Conservation (phyloP, 2,329 filamentous ascomycete species). For the Fusarium poae region DNA sequence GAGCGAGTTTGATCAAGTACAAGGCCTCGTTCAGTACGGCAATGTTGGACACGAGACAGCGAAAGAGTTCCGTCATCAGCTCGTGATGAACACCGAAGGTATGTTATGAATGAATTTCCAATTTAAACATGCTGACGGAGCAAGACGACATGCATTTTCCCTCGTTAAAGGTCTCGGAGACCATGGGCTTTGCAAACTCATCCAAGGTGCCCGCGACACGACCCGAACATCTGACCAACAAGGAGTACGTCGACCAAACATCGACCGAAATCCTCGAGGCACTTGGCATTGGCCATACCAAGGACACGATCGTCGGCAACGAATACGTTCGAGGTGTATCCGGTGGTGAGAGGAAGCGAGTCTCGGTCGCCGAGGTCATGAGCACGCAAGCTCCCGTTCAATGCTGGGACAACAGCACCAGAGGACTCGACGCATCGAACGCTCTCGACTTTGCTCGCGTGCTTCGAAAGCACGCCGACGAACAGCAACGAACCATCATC, state of each 20-base stretch:
- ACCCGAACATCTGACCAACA: background rate
- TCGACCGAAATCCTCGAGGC: background rate
- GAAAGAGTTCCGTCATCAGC: background rate
- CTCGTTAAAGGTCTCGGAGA: background rate
- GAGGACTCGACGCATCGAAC: background rate
- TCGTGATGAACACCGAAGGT: background rate
- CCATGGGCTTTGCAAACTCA: background rate
- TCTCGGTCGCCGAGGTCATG: background rate
- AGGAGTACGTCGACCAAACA: background rate
- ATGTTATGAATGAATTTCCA: accelerated
- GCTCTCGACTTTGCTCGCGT: background rate
- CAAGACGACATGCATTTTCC: background rate
- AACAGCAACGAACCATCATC: background rate
- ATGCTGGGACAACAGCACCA: constrained; percentile 8
- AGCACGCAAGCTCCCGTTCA: background rate
- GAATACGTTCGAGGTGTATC: background rate
- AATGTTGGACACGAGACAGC: background rate
- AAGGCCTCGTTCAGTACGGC: background rate
- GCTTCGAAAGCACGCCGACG: background rate
- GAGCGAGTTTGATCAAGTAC: background rate
- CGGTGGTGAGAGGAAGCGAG: background rate
- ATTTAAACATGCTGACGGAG: accelerated
- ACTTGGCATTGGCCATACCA: background rate
- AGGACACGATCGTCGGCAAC: background rate
- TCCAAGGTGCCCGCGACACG: background rate